A percentile compares a stretch with the other conserved stretches of the same genome.
Evolutionary conservation across 2,329 filamentous ascomycete genomes (phyloP).

Genomic region (Zasmidium cellare): DNA sequence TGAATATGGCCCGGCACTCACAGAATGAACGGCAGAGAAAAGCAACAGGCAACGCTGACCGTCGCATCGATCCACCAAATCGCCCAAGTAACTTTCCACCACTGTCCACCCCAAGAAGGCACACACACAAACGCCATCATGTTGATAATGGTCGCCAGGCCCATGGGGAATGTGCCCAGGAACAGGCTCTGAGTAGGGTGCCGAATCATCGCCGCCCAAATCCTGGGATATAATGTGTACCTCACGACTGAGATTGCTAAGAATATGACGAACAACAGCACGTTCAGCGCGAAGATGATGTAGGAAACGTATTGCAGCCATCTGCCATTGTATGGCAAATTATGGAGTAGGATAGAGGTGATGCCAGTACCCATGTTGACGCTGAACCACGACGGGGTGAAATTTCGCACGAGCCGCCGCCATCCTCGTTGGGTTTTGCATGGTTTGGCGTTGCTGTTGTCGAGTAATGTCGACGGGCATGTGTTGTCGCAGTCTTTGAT

Average conservation of each 20-base stretch:
- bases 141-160: conserved; percentile 32
- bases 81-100: conserved; percentile 48
- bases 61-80: conserved; percentile 53
- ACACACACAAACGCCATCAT: conserved; percentile 32
- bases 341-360: conserved; percentile 61
- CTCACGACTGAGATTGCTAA: conserved; percentile 60
- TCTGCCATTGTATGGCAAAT: conserved; percentile 60
- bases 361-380: conserved; percentile 65
- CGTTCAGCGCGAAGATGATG: conserved; percentile 63
- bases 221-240: conserved; percentile 65
- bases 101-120: conserved; percentile 42
- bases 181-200: conserved; percentile 69
- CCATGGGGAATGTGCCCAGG: conserved; percentile 47
- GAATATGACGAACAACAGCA: conserved; percentile 52
- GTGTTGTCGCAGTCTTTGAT: not conserved
- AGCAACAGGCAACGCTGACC: conserved; percentile 45
- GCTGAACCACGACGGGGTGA: conserved; percentile 34
- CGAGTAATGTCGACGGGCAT: not conserved
- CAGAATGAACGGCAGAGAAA: conserved; percentile 4
- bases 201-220: conserved; percentile 66
- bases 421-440: conserved; percentile 25
- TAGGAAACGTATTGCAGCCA: conserved; percentile 64
- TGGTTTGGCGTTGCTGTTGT: not conserved
- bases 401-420: conserved; percentile 32
- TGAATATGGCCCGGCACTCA: not conserved